phyloP scores from a whole-genome alignment of 345 rosid genomes.

The Acer campestre region DNA sequence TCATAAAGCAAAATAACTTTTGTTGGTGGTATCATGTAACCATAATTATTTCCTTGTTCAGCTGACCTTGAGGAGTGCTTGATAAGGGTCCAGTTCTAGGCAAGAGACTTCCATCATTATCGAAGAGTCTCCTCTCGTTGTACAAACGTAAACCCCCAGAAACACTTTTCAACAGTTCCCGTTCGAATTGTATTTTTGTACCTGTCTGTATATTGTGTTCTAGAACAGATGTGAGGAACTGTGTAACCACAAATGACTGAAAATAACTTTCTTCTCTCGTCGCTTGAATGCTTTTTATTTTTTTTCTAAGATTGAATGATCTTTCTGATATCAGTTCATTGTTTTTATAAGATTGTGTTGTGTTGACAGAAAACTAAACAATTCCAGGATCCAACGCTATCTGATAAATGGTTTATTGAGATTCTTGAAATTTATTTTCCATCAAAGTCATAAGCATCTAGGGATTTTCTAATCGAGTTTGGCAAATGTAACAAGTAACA shows the following conservation, averaged over 20 bases:
- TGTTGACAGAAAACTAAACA: too few species aligned
- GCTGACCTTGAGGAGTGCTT: constrained; percentile 21
- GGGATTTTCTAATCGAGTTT: too few species aligned
- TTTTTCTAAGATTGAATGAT: too few species aligned
- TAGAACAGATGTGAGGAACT: constrained; percentile 10
- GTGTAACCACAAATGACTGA: constrained; percentile 4
- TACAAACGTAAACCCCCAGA: constrained; percentile 26
- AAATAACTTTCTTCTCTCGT: background rate
- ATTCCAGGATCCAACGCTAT: too few species aligned
- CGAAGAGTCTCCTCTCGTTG: constrained; percentile 19
- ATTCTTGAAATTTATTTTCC: too few species aligned
- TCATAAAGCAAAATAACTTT: constrained; percentile 10
- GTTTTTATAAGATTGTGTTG: too few species aligned
- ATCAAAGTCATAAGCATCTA: too few species aligned
- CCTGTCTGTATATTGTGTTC: constrained; percentile 2
- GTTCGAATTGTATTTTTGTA: background rate
- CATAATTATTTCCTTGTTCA: constrained; percentile 7
- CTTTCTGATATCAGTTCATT: too few species aligned
- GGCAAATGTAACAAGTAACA: too few species aligned
- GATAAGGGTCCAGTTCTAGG: background rate
- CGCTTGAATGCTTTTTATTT: background rate
- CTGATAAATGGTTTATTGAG: too few species aligned
- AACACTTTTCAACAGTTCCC: background rate
- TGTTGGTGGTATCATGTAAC: constrained; percentile 1
- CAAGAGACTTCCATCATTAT: constrained; percentile 9